Evolutionary conservation across 768 basidiomycete species (phyloP).

Genomic region (Pleurotus eryngii): DNA sequence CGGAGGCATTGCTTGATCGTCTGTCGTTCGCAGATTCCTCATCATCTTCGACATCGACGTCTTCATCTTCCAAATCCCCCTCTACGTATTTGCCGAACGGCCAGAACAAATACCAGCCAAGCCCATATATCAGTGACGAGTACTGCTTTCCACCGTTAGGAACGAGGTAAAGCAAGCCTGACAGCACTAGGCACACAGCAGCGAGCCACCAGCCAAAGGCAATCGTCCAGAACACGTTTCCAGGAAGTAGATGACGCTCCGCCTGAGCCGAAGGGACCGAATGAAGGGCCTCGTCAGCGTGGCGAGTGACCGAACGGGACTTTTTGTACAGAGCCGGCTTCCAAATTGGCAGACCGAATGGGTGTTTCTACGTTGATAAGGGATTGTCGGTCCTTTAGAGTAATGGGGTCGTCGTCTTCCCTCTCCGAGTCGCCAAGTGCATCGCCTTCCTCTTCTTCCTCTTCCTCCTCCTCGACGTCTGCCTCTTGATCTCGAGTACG

Average conservation of each 20-base stretch:
- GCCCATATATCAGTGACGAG: slow-evolving; percentile 80
- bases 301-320: slow-evolving; percentile 90
- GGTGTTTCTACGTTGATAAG: slow-evolving; percentile 98
- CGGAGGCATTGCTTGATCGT: slow-evolving; percentile 27
- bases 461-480: slow-evolving; percentile 30
- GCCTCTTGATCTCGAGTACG: slow-evolving; percentile 37
- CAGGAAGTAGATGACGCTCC: slow-evolving; percentile 88
- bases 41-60: slow-evolving; percentile 31
- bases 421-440: slow-evolving; percentile 31
- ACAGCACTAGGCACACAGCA: slow-evolving; percentile 61
- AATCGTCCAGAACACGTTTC: slow-evolving; percentile 90
- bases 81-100: slow-evolving; percentile 99
- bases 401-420: slow-evolving; percentile 80
- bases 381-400: slow-evolving; percentile 92
- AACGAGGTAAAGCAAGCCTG: slow-evolving; percentile 64
- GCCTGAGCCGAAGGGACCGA: slow-evolving; percentile 89
- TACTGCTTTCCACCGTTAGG: slow-evolving; percentile 84
- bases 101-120: slow-evolving; percentile 97
- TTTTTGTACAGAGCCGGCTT: slow-evolving; percentile 99
- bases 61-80: slow-evolving; percentile 55
- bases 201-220: slow-evolving; percentile 95
- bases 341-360: slow-evolving; percentile 99
- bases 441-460: slow-evolving; percentile 36
- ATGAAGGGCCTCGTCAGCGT: slow-evolving; percentile 94
- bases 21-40: slow-evolving; percentile 27